These are phyloP conservation scores for Rehmannia glutinosa DNA, from an alignment of 257 asterid genomes.

Conservation along the genomic window DNA sequence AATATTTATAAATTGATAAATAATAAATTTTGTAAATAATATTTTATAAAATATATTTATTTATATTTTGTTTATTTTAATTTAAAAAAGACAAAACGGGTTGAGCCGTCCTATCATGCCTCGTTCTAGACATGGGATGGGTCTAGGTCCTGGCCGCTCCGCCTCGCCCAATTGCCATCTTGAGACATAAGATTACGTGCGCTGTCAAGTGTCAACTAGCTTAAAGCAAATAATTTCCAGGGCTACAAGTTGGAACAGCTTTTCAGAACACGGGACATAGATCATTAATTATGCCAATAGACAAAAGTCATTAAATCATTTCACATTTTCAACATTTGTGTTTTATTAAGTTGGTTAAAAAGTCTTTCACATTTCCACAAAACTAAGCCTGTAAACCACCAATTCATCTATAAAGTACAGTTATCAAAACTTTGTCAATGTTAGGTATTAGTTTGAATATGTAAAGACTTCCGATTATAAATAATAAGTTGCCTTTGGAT, in stretches of 20 bases:
- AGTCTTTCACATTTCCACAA: conserved; percentile 13
- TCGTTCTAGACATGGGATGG: too few species aligned
- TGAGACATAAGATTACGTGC: background rate
- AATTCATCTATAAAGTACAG: background rate
- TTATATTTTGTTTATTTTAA: too few species aligned
- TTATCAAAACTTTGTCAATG: conserved; percentile 19
- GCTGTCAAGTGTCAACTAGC: background rate
- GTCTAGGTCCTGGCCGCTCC: too few species aligned
- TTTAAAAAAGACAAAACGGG: too few species aligned
- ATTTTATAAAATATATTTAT: too few species aligned
- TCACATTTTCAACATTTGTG: conserved; percentile 13
- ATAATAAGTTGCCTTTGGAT: background rate
- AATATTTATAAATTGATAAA: too few species aligned
- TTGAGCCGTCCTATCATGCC: too few species aligned
- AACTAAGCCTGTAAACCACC: background rate
- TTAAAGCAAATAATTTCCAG: conserved; percentile 1
- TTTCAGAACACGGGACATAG: background rate
- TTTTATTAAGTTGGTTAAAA: background rate
- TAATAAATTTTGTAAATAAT: too few species aligned
- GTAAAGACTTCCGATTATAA: conserved; percentile 6
- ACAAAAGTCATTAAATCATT: conserved; percentile 10
- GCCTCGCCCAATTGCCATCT: too few species aligned
- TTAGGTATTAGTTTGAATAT: conserved; percentile 28
- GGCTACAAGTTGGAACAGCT: background rate
- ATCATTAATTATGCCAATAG: background rate